A percentile compares a stretch with the other conserved stretches of the same genome.
phyloP scores from a whole-genome alignment of 1,284 basidiomycete species.

The Phellinidium pouzarii region DNA sequence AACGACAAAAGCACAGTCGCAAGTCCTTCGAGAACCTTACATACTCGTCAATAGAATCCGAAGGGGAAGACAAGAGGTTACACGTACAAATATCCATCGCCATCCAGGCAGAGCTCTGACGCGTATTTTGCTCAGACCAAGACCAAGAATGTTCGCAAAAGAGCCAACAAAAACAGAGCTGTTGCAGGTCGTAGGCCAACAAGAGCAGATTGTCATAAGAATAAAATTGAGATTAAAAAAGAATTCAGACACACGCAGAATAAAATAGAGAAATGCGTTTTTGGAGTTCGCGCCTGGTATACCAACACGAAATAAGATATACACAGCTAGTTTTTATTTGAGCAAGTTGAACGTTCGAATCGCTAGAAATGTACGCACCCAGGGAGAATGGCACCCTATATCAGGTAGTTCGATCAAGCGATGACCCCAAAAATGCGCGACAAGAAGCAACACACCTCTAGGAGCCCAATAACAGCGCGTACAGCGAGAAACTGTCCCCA shows the following conservation, averaged over 20 bases:
- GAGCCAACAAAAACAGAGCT: conserved; percentile 12
- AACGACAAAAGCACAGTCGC: conserved; percentile 5
- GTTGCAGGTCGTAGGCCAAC: no score
- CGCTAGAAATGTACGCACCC: neutral
- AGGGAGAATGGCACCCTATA: conserved; percentile 1
- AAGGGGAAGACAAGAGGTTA: neutral
- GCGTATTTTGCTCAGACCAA: conserved; percentile 8
- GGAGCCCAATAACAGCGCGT: conserved; percentile 32
- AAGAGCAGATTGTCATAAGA: neutral
- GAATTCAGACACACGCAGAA: conserved; percentile 22
- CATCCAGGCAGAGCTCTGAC: conserved; percentile 1
- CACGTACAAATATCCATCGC: conserved; percentile 16
- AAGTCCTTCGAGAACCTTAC: conserved; percentile 9
- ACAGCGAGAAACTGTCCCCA: conserved; percentile 31
- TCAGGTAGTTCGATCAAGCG: neutral
- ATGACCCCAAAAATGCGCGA: neutral
- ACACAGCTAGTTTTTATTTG: conserved; percentile 25
- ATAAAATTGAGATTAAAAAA: neutral
- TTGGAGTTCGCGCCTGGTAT: conserved; percentile 35
- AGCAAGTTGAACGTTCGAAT: neutral
- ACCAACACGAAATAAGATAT: conserved; percentile 38
- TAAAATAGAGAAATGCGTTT: conserved; percentile 34
- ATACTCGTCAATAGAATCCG: neutral
- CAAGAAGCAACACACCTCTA: conserved; percentile 24
- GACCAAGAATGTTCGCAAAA: conserved; percentile 10